These are phyloP conservation scores for Gliomastix tumulicola DNA, from an alignment of 2,329 filamentous ascomycete species.

Conservation along the genomic window DNA sequence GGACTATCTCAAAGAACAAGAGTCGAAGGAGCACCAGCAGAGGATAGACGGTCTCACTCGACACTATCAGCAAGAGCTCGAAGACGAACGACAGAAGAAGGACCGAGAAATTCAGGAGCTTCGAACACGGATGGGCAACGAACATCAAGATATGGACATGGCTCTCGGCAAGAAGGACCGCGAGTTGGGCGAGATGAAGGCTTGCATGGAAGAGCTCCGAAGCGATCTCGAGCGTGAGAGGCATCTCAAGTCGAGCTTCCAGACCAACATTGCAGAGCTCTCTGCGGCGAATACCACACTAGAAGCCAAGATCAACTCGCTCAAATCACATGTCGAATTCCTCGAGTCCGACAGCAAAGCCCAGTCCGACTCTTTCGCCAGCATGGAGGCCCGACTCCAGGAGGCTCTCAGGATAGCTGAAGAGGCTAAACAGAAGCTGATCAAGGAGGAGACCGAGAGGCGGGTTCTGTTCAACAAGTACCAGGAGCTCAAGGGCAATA, in stretches of 20 bases:
- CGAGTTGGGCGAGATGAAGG: slow-evolving; percentile 42
- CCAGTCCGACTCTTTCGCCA: slow-evolving; percentile 78
- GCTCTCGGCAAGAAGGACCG: slow-evolving; percentile 44
- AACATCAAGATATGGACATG: slow-evolving; percentile 42
- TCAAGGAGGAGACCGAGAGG: slow-evolving; percentile 84
- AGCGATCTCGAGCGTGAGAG: slow-evolving; percentile 56
- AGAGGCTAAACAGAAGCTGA: slow-evolving; percentile 70
- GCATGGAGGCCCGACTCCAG: slow-evolving; percentile 72
- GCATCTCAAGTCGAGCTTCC: slow-evolving; percentile 45
- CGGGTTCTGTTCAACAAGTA: slow-evolving; percentile 96
- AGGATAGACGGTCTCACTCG: slow-evolving; percentile 59
- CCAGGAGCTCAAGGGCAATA: slow-evolving; percentile 96
- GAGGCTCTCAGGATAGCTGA: slow-evolving; percentile 67
- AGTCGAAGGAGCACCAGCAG: slow-evolving; percentile 56
- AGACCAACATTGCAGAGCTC: slow-evolving; percentile 48
- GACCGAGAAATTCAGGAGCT: slow-evolving; percentile 61
- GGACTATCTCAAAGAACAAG: slow-evolving; percentile 29
- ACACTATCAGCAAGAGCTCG: slow-evolving; percentile 56
- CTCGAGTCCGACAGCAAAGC: slow-evolving; percentile 85
- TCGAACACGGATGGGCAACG: slow-evolving; percentile 41
- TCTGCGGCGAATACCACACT: slow-evolving; percentile 57
- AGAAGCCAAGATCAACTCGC: slow-evolving; percentile 67
- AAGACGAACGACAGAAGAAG: slow-evolving; percentile 53
- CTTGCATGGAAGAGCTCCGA: slow-evolving; percentile 35
- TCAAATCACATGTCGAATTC: slow-evolving; percentile 79